Percentiles rank a stretch among this genome's conserved stretches.
Evolutionary conservation across 768 basidiomycete genomes (phyloP).

Genomic region (Phlebiopsis gigantea): DNA sequence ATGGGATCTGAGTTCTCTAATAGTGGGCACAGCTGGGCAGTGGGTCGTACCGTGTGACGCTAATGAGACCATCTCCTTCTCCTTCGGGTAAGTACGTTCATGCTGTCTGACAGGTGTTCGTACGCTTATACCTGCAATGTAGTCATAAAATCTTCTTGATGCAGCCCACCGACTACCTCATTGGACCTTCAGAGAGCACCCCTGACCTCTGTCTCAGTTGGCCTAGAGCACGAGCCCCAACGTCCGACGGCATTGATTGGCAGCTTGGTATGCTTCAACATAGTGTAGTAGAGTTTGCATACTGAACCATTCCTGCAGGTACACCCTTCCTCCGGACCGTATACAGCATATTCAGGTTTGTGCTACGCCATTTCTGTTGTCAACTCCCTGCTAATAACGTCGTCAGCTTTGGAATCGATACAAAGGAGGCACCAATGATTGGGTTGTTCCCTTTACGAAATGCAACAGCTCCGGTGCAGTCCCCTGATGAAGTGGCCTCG

Average conservation of each 20-base stretch:
- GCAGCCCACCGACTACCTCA: conserved; percentile 72
- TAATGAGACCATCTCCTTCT: conserved; percentile 52
- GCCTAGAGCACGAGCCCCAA: conserved; percentile 64
- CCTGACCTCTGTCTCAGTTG: conserved; percentile 69
- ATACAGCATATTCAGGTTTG: conserved; percentile 72
- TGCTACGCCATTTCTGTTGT: no score
- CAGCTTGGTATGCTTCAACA: conserved; percentile 51
- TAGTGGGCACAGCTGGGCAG: conserved; percentile 42
- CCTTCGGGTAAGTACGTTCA: conserved; percentile 51
- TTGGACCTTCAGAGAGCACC: conserved; percentile 61
- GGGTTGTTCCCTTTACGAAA: conserved; percentile 65
- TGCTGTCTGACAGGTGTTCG: background rate
- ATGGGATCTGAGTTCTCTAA: background rate
- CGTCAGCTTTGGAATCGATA: conserved; percentile 68
- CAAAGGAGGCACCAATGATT: conserved; percentile 69
- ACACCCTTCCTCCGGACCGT: conserved; percentile 68
- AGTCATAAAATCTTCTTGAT: conserved; percentile 53
- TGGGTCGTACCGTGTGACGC: conserved; percentile 76
- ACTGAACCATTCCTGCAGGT: conserved; percentile 32
- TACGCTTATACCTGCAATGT: background rate
- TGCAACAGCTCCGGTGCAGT: conserved; percentile 35
- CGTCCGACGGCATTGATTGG: conserved; percentile 76
- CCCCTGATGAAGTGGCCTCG: conserved; percentile 38
- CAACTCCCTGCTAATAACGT: background rate
- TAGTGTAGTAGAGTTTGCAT: background rate